phyloP scores from a whole-genome alignment of 1,284 basidiomycete genomes.

The Paramarasmius palmivorus region DNA sequence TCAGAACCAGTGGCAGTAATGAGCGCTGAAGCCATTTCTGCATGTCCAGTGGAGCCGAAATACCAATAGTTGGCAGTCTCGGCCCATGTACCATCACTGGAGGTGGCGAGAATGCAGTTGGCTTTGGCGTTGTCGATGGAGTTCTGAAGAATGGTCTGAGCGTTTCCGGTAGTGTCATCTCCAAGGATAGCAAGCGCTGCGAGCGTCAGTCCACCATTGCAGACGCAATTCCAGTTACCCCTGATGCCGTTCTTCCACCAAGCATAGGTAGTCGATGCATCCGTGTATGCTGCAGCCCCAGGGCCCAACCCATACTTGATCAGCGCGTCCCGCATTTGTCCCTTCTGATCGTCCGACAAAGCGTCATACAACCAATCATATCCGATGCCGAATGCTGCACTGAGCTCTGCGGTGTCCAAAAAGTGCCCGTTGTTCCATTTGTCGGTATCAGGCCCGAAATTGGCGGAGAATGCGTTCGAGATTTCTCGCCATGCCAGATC shows the following conservation, averaged over 20 bases:
- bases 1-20: slow-evolving; percentile 85
- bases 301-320: slow-evolving; percentile 76
- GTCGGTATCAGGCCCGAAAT: slow-evolving; percentile 60
- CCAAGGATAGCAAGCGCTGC: slow-evolving; percentile 88
- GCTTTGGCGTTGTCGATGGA: slow-evolving; percentile 75
- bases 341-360: slow-evolving; percentile 77
- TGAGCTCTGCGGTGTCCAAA: slow-evolving; percentile 91
- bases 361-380: slow-evolving; percentile 95
- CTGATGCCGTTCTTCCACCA: slow-evolving; percentile 62
- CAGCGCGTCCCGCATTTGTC: slow-evolving; percentile 72
- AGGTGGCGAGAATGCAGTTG: slow-evolving; percentile 73
- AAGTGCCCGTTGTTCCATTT: slow-evolving; percentile 90
- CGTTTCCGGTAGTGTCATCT: slow-evolving; percentile 79
- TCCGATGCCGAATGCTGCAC: slow-evolving; percentile 83
- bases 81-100: slow-evolving; percentile 91
- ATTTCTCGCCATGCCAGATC: slow-evolving; percentile 87
- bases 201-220: slow-evolving; percentile 88
- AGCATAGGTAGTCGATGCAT: slow-evolving; percentile 40
- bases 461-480: slow-evolving; percentile 13
- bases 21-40: slow-evolving; percentile 60
- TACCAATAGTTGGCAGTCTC: slow-evolving; percentile 98
- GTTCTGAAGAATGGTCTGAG: slow-evolving; percentile 63
- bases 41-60: slow-evolving; percentile 33
- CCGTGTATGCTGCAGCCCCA: slow-evolving; percentile 55
- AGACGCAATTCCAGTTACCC: slow-evolving; percentile 98